Evolutionary conservation across 129 eudicot species (phyloP).

Genomic region (Chrysanthemum lavandulifolium): DNA sequence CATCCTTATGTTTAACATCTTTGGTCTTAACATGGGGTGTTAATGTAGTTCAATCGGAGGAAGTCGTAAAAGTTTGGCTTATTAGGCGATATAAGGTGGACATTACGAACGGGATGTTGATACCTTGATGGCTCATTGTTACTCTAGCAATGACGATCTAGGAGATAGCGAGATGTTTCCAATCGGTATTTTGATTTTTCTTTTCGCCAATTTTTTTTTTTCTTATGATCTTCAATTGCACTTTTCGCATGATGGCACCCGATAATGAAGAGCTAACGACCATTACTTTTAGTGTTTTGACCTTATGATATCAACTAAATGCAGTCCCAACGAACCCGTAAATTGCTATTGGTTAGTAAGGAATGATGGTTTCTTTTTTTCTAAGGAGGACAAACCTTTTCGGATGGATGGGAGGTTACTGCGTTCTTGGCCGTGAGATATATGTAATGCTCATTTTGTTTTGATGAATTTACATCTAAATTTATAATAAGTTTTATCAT

Average conservation of each 20-base stretch:
- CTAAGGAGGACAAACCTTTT: slow-evolving; percentile 4
- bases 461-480: too few species aligned
- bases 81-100: neutral
- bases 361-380: slow-evolving; percentile 29
- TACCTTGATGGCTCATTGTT: slow-evolving; percentile 26
- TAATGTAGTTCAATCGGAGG: neutral
- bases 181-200: slow-evolving; percentile 10
- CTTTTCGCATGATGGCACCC: slow-evolving; percentile 12
- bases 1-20: neutral
- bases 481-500: too few species aligned
- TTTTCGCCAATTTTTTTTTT: slow-evolving; percentile 5
- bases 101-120: slow-evolving; percentile 19
- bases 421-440: slow-evolving; percentile 11
- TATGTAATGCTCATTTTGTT: neutral
- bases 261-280: slow-evolving; percentile 1
- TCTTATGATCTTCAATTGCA: slow-evolving; percentile 3
- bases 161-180: slow-evolving; percentile 15
- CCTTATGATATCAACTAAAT: neutral
- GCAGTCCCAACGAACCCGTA: neutral
- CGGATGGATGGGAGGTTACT: slow-evolving; percentile 18
- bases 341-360: slow-evolving; percentile 22
- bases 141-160: slow-evolving; percentile 16
- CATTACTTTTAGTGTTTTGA: slow-evolving; percentile 1
- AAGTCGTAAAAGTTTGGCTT: neutral
- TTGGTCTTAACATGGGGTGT: neutral